Percentiles rank a stretch among this genome's conserved stretches.
Conservation (phyloP, 257 asterid species). For the Orobanche coerulescens region DNA sequence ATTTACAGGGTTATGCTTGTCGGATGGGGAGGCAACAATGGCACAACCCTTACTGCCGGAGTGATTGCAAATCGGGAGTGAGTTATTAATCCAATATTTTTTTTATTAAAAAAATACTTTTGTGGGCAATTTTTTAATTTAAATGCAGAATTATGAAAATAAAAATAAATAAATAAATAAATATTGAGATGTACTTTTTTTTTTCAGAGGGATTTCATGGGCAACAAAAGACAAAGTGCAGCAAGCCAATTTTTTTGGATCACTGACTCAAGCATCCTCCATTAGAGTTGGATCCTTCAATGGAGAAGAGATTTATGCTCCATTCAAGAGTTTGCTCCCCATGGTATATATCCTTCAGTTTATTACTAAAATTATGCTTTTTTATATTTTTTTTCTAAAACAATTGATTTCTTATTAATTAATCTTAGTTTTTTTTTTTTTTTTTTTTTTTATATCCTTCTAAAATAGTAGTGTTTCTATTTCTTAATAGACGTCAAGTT, state of each 20-base stretch:
- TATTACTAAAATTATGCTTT: no score
- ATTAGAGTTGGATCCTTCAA: constrained; percentile 88
- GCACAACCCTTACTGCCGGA: constrained; percentile 87
- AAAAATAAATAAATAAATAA: neutral
- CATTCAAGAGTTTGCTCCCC: constrained; percentile 93
- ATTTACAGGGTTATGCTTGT: constrained; percentile 83
- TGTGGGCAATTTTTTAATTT: neutral
- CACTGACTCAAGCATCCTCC: constrained; percentile 86
- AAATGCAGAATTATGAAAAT: neutral
- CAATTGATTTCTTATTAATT: neutral
- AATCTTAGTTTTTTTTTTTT: no score
- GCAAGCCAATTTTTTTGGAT: constrained; percentile 90
- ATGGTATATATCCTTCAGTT: constrained; percentile 53
- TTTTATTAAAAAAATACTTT: neutral
- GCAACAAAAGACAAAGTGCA: constrained; percentile 93
- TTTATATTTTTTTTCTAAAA: no score
- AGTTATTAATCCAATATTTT: constrained; percentile 22
- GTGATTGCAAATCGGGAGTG: constrained; percentile 91
- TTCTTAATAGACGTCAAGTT: no score
- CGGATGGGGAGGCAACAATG: constrained; percentile 99
- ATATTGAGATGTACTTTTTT: constrained; percentile 25
- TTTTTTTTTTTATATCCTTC: no score
- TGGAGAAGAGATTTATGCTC: constrained; percentile 97
- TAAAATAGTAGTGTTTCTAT: no score
- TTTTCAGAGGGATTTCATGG: constrained; percentile 91